Conservation (phyloP, 2,329 filamentous ascomycete species). For the Claviceps sp. region DNA sequence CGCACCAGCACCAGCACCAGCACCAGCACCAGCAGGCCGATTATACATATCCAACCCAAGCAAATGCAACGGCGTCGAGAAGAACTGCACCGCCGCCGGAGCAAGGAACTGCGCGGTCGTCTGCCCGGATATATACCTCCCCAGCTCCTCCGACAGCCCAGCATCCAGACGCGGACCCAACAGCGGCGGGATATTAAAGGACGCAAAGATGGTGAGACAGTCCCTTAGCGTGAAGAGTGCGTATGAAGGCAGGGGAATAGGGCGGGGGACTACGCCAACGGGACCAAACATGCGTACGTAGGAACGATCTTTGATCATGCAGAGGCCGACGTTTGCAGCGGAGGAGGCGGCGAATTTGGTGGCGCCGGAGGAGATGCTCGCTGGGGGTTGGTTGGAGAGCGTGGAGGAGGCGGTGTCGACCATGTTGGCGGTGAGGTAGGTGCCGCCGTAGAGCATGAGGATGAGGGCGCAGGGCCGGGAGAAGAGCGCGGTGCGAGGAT, state of each 20-base stretch:
- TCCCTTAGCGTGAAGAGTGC: slow-evolving; percentile 70
- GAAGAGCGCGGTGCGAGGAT: slow-evolving; percentile 47
- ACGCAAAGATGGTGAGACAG: slow-evolving; percentile 79
- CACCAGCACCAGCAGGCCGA: slow-evolving; percentile 28
- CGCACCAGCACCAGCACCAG: slow-evolving; percentile 7
- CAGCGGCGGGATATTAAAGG: slow-evolving; percentile 76
- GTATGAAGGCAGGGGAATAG: slow-evolving; percentile 59
- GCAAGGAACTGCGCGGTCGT: slow-evolving; percentile 66
- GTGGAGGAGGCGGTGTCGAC: slow-evolving; percentile 71
- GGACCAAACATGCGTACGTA: slow-evolving; percentile 76
- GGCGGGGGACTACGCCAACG: slow-evolving; percentile 30
- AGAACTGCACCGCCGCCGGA: slow-evolving; percentile 64
- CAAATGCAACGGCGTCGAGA: slow-evolving; percentile 74
- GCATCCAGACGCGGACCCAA: slow-evolving; percentile 56
- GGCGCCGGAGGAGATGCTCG: slow-evolving; percentile 56
- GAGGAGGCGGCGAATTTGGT: slow-evolving; percentile 72
- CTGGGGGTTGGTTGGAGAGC: slow-evolving; percentile 39
- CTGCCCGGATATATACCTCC: slow-evolving; percentile 31
- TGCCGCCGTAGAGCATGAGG: slow-evolving; percentile 68
- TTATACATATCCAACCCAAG: slow-evolving; percentile 83
- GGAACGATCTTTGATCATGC: slow-evolving; percentile 79
- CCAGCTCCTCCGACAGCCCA: slow-evolving; percentile 36
- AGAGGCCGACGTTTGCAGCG: slow-evolving; percentile 70
- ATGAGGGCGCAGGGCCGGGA: slow-evolving; percentile 57
- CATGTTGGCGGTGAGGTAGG: slow-evolving; percentile 77